Evolutionary conservation across 1,139 yeast species (phyloP).

Genomic region (Geotrichum phurueaensis): DNA sequence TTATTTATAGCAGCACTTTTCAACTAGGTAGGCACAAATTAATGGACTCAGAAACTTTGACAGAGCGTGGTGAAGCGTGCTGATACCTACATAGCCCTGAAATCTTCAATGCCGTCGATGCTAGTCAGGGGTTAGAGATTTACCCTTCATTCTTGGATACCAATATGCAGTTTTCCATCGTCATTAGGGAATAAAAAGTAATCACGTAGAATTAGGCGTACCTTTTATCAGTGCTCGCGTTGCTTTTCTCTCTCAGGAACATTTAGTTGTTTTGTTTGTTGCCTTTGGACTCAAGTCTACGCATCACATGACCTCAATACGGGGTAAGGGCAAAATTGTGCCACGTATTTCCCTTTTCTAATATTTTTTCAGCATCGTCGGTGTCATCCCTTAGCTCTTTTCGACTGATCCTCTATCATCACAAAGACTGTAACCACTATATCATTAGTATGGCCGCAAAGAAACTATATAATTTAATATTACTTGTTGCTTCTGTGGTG

Average conservation of each 20-base stretch:
- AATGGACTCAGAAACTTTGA: no score
- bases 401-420: not conserved
- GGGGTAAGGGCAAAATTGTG: not conserved
- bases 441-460: not conserved
- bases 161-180: no score
- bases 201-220: not conserved
- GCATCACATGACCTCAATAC: not conserved
- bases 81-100: no score
- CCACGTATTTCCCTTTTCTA: not conserved
- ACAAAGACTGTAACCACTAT: not conserved
- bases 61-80: no score
- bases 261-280: not conserved
- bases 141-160: no score
- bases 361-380: not conserved
- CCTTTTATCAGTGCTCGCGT: not conserved
- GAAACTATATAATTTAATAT: slow-evolving; percentile 4
- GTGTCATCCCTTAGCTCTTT: not conserved
- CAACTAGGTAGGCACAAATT: no score
- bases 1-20: no score
- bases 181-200: no score
- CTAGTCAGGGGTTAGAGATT: no score
- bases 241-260: not conserved
- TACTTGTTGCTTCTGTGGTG: slow-evolving; percentile 2
- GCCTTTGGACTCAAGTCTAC: not conserved
- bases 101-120: no score